Percentiles rank a stretch among this genome's conserved stretches.
Conservation (phyloP, 768 basidiomycete species). For the Lactarius hengduanensis region DNA sequence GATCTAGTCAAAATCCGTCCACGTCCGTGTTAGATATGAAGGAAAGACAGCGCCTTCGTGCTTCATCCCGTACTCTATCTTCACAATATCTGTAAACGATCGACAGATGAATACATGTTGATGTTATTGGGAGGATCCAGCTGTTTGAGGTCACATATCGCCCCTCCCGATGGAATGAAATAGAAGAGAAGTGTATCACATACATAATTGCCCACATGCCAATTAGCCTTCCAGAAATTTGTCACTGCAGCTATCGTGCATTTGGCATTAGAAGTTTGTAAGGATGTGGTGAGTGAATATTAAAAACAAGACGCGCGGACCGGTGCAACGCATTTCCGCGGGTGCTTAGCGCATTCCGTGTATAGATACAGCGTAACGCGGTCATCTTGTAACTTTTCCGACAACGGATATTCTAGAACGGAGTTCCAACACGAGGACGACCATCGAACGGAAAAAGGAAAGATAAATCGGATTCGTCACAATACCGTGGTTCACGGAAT, state of each 20-base stretch:
- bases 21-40: background rate
- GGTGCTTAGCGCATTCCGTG: background rate
- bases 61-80: background rate
- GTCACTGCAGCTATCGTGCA: background rate
- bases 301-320: background rate
- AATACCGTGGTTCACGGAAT: constrained; percentile 51
- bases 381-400: background rate
- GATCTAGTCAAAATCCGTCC: background rate
- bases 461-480: background rate
- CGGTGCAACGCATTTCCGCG: background rate
- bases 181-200: background rate
- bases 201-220: background rate
- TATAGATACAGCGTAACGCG: background rate
- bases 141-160: background rate
- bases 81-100: background rate
- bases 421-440: background rate
- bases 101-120: background rate
- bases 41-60: background rate
- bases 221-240: background rate
- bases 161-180: background rate
- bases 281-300: background rate
- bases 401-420: background rate
- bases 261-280: background rate
- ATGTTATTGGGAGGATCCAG: background rate
- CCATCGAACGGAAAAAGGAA: background rate